Base-by-base conservation (phyloP, 2,329 filamentous ascomycete species). In the Xylariaceae sp. region DNA sequence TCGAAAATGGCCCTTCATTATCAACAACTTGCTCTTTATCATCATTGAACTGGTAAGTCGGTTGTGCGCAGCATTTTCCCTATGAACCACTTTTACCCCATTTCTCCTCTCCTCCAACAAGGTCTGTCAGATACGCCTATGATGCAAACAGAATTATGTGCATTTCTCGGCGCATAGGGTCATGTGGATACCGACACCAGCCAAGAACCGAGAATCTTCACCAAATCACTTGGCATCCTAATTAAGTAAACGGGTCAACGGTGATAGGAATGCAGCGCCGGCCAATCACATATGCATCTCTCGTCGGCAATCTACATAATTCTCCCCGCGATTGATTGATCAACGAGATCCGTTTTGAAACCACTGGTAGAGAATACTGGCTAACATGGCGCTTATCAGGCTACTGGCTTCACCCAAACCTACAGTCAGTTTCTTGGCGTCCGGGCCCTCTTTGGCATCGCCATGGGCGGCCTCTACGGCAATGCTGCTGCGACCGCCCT, bases 391-490 rank as follows among this genome's bases (percentile, higher is more conserved):
- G 26, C 31, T 41, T 34, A 19, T 1, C 47, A 80, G 76, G 77
- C 75, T 12, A 89, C 87, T 39, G 87, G 86, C 54, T 90, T 88
- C 67, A 80, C 80, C 59, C 69, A 76, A 0, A 90, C 84, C 0
- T 89, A 88, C 64, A 65, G 75, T 47, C 81, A 88, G 61, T 92
- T 92, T 66, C 74, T 94, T 27, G 87, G 84, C 8, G 87, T 88
- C 8, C 79, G 89, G 41, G 83, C 85, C 42, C 73, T 92, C 2
- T 92, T 91, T 65, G 89, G 88, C 45, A 71, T 92, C 43, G 88
- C 88, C 63, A 92, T 92, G 88, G 89, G 89, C 40, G 89, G 88
- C 61, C 62, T 91, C 1, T 85, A 91, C 70, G 89, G 89, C 53
- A 90, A 90, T 64, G 87, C 86, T 1, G 86, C 87, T 7, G 87